Base-by-base conservation (phyloP, 768 basidiomycete genomes). In the Jaapia argillacea region DNA sequence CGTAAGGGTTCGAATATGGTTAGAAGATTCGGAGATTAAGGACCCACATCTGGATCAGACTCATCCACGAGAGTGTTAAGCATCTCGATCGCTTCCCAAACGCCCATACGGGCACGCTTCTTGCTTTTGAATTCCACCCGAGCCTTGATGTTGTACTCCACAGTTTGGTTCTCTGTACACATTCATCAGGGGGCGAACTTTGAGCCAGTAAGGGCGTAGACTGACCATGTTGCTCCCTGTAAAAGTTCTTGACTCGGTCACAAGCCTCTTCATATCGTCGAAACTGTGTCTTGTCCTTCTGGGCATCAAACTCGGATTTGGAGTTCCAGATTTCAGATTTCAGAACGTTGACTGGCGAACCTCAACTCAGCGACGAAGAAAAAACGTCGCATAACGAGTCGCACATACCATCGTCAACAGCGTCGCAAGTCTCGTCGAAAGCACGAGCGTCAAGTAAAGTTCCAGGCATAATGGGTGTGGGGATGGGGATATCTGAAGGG, bases 51-150 rank as follows among this genome's bases (percentile, higher is more conserved):
- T 42, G 91, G 91, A 61, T 94, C 91, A 5, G 86, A 89, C 49
- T 92, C 88, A 58, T 93, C 88, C 44, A 92, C 74, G 35, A 93
- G 70, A 1, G 85, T 90, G 56, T 91, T 80, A 38, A 93, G 77
- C 71, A 78, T 77, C 53, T 89, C 85, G 62, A 90, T 89, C 6
- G 86, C 86, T 51, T 86, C 76, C 86, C 86, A 90, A 31, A 90
- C 63, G 51, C 82, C 67, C 88, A 91, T 89, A n/a, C 77, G 71
- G 3, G 77, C 83, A 22, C 82, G 75, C 41, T 65, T 71, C 26
- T 67, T 72, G 45, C 63, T 79, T 55, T 79, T 79, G 62, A 87
- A 87, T 48, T 84, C 71, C 6, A 77, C 77, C 6, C 90, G 81
- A 4, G 80, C 79, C 44, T 77, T 71, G 51, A 91, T 71, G 58